A percentile compares a stretch with the other conserved stretches of the same genome.
These are phyloP conservation scores for Seiridium cupressi DNA, from an alignment of 2,329 filamentous ascomycete genomes.

Conservation along the genomic window DNA sequence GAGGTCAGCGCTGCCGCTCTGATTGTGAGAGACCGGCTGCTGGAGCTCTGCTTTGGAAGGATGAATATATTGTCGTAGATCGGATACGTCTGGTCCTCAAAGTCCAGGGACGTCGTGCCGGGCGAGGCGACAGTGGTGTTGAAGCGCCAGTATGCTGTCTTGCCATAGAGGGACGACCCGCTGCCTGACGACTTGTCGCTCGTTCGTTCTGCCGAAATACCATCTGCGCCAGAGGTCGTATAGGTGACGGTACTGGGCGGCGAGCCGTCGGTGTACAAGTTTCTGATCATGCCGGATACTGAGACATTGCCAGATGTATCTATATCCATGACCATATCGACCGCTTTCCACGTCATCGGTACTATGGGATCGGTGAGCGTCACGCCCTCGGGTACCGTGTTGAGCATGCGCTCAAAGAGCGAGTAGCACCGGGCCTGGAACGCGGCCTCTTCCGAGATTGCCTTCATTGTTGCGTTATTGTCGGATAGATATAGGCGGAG, in stretches of 20 bases:
- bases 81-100: background rate
- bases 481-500: background rate
- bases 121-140: background rate
- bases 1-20: background rate
- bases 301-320: background rate
- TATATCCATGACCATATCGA: background rate
- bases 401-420: conserved; percentile 2
- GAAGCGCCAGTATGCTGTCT: background rate
- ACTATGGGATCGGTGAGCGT: background rate
- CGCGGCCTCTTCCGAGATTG: background rate
- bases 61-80: background rate
- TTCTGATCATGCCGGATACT: background rate
- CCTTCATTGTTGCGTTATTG: conserved; percentile 3
- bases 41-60: background rate
- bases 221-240: background rate
- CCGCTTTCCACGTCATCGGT: conserved; percentile 5
- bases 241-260: background rate
- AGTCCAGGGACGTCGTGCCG: background rate
- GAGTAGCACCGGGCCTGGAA: background rate
- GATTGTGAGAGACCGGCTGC: background rate
- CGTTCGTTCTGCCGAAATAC: background rate
- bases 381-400: background rate
- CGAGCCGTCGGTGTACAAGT: background rate
- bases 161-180: background rate
- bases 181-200: background rate